These are phyloP conservation scores for Oryza rufipogon DNA, from an alignment of 176 grass and related monocot genomes.

Conservation along the genomic window DNA sequence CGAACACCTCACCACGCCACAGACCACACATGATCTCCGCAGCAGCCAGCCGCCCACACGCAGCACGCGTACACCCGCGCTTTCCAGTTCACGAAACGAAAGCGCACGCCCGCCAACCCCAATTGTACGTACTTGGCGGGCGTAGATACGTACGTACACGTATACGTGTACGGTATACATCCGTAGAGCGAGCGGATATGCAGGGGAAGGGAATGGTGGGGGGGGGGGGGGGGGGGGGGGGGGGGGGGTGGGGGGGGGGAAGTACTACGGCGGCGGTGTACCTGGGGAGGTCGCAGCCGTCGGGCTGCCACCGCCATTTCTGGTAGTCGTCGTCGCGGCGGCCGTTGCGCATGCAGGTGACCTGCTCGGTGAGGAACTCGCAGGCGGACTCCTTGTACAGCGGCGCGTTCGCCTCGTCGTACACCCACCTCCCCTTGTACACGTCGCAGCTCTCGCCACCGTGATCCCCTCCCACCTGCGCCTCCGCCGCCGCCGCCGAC, in stretches of 20 bases:
- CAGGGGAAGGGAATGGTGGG: background rate
- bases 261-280: conserved; percentile 2
- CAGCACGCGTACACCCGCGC: conserved; percentile 14
- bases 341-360: conserved; percentile 94
- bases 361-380: conserved; percentile 90
- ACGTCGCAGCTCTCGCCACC: conserved; percentile 55
- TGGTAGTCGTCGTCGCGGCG: conserved; percentile 78
- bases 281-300: conserved; percentile 77
- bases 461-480: background rate
- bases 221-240: background rate
- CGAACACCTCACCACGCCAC: background rate
- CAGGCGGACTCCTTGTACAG: conserved; percentile 69
- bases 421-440: conserved; percentile 69
- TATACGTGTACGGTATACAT: background rate
- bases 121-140: background rate
- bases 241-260: background rate
- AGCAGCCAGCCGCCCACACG: conserved; percentile 16
- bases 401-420: conserved; percentile 64
- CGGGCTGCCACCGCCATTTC: conserved; percentile 94
- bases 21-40: background rate
- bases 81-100: conserved; percentile 42
- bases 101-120: conserved; percentile 14
- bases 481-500: background rate
- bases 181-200: background rate
- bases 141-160: background rate